These are phyloP conservation scores for Harringtonia lauricola DNA, from an alignment of 2,329 filamentous ascomycete genomes.

Conservation along the genomic window DNA sequence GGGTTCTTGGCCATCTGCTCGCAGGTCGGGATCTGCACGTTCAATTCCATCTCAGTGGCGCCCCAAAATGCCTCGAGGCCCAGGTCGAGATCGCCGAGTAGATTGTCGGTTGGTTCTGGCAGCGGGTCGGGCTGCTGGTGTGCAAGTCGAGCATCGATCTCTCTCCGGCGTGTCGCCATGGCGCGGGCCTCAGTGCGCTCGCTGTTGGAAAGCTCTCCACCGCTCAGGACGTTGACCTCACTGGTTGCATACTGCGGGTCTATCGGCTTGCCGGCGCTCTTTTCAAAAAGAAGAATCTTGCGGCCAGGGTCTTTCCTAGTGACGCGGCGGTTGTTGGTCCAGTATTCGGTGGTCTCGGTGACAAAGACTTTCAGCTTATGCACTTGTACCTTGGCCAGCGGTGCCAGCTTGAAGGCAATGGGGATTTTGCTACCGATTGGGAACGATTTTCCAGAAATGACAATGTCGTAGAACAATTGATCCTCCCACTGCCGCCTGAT, in stretches of 20 bases:
- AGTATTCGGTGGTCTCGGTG: constrained; percentile 86
- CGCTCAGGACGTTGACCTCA: constrained; percentile 64
- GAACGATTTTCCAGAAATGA: constrained; percentile 93
- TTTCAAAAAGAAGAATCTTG: constrained; percentile 82
- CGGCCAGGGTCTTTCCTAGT: constrained; percentile 74
- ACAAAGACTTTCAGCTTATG: constrained; percentile 87
- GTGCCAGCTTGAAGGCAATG: constrained; percentile 88
- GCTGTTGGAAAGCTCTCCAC: constrained; percentile 58
- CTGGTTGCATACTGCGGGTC: constrained; percentile 65
- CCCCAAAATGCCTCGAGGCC: constrained; percentile 64
- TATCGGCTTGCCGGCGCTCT: constrained; percentile 67
- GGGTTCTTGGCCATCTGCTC: constrained; percentile 71
- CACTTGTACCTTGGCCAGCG: constrained; percentile 83
- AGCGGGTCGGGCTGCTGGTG: constrained; percentile 29
- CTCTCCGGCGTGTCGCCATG: constrained; percentile 37
- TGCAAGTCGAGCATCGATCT: constrained; percentile 37
- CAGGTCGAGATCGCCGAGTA: constrained; percentile 69
- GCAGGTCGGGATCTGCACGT: constrained; percentile 82
- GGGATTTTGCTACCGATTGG: constrained; percentile 79
- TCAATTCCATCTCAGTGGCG: constrained; percentile 90
- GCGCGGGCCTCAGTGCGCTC: constrained; percentile 37
- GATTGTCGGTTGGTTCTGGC: constrained; percentile 50
- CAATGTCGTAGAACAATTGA: constrained; percentile 88
- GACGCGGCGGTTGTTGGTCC: constrained; percentile 74
- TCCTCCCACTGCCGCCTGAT: constrained; percentile 93